These are phyloP conservation scores for Zasmidium citrigriseum DNA, from an alignment of 2,329 filamentous ascomycete genomes.

Conservation along the genomic window DNA sequence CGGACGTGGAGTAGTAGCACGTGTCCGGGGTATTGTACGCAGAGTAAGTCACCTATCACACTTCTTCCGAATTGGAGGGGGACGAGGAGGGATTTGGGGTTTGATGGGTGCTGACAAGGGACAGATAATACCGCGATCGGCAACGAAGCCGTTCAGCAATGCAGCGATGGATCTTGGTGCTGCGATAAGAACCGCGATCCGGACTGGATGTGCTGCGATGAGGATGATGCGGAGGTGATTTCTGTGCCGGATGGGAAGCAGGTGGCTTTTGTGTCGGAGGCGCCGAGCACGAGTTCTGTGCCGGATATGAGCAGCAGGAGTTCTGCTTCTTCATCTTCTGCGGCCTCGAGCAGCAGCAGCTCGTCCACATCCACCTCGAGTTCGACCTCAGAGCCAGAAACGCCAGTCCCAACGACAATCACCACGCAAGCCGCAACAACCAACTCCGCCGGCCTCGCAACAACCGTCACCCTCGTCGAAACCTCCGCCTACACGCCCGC, in stretches of 20 bases:
- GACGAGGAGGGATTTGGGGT: background rate
- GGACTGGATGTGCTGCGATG: background rate
- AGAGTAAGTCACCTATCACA: conserved; percentile 20
- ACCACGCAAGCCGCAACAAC: conserved; percentile 6
- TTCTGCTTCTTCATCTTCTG: background rate
- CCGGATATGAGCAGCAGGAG: background rate
- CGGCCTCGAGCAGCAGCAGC: background rate
- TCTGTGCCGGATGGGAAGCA: background rate
- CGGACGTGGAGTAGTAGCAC: conserved; percentile 28
- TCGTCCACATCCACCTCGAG: background rate
- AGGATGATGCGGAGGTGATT: background rate
- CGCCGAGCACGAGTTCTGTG: no score
- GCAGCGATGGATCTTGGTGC: conserved; percentile 33
- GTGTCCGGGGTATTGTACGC: conserved; percentile 34
- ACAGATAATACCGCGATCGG: conserved; percentile 26
- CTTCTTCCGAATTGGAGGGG: no score
- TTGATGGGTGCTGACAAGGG: background rate
- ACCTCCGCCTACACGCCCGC: background rate
- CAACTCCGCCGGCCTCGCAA: conserved; percentile 5
- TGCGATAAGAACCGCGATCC: conserved; percentile 29
- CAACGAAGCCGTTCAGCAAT: conserved; percentile 35
- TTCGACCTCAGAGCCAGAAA: background rate
- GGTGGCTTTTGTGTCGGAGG: background rate
- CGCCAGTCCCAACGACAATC: conserved; percentile 3
- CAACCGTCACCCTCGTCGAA: conserved; percentile 7